Evolutionary conservation across 2,329 filamentous ascomycete species (phyloP).

Genomic region (Fusarium sp.): DNA sequence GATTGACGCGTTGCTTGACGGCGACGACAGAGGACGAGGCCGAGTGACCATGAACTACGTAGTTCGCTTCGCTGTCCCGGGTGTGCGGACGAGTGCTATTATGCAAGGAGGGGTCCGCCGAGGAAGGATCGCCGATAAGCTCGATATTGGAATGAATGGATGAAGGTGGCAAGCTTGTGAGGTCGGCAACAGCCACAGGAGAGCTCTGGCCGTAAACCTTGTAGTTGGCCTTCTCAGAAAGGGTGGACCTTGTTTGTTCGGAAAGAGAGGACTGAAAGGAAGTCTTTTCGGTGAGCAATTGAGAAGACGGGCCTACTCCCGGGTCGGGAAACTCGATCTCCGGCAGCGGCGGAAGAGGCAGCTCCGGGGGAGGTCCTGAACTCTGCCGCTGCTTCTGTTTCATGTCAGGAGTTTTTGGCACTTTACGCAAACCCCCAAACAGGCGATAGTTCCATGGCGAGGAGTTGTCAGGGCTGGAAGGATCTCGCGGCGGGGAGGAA

Average conservation of each 20-base stretch:
- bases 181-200: slow-evolving; percentile 50
- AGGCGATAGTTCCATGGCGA: slow-evolving; percentile 70
- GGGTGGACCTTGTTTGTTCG: slow-evolving; percentile 58
- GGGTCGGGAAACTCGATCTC: slow-evolving; percentile 46
- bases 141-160: slow-evolving; percentile 67
- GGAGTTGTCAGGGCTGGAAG: slow-evolving; percentile 39
- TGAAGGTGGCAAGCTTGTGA: slow-evolving; percentile 60
- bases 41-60: slow-evolving; percentile 66
- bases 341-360: slow-evolving; percentile 50
- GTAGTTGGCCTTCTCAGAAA: slow-evolving; percentile 69
- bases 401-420: slow-evolving; percentile 56
- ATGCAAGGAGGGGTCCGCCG: slow-evolving; percentile 58
- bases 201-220: slow-evolving; percentile 67
- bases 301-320: slow-evolving; percentile 36
- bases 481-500: slow-evolving; percentile 29
- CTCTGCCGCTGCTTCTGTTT: slow-evolving; percentile 58
- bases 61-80: slow-evolving; percentile 65
- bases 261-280: slow-evolving; percentile 49
- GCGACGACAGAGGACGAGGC: slow-evolving; percentile 58
- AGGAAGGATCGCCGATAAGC: slow-evolving; percentile 67
- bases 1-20: slow-evolving; percentile 51
- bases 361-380: slow-evolving; percentile 46
- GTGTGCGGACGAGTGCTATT: slow-evolving; percentile 54
- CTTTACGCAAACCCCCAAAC: slow-evolving; percentile 70
- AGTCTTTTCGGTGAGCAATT: slow-evolving; percentile 41